Conservation (phyloP, 225 moss, liverwort and hornwort species). For the Pseudoscleropodium purum region DNA sequence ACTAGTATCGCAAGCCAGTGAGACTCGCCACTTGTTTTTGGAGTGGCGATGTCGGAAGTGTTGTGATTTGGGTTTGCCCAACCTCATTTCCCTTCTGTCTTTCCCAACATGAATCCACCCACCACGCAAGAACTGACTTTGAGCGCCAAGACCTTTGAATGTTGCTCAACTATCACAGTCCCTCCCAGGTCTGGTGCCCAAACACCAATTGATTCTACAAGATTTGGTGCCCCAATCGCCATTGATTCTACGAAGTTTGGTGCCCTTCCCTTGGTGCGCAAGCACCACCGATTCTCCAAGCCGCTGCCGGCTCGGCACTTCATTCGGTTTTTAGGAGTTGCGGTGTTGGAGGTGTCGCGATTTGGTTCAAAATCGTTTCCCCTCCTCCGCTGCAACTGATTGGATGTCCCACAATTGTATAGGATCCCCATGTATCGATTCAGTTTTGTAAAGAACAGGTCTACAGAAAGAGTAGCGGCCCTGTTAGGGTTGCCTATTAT, state of each 20-base stretch:
- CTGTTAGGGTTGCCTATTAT: neutral
- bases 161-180: neutral
- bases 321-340: neutral
- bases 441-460: constrained; percentile 29
- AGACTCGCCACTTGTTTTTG: neutral
- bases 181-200: neutral
- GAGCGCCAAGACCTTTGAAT: neutral
- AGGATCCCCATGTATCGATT: constrained; percentile 15
- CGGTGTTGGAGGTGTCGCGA: neutral
- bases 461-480: neutral
- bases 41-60: neutral
- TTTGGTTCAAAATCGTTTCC: neutral
- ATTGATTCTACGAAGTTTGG: neutral
- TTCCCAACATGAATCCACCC: neutral
- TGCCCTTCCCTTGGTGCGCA: neutral
- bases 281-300: neutral
- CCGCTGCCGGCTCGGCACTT: neutral
- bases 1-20: neutral
- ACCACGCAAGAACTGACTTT: neutral
- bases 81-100: neutral
- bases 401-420: constrained; percentile 8
- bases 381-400: neutral
- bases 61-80: neutral
- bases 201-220: neutral
- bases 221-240: neutral